Percentiles rank a stretch among this genome's conserved stretches.
Evolutionary conservation across 2,329 filamentous ascomycete genomes (phyloP).

Genomic region (Fusarium solani-melongenae): DNA sequence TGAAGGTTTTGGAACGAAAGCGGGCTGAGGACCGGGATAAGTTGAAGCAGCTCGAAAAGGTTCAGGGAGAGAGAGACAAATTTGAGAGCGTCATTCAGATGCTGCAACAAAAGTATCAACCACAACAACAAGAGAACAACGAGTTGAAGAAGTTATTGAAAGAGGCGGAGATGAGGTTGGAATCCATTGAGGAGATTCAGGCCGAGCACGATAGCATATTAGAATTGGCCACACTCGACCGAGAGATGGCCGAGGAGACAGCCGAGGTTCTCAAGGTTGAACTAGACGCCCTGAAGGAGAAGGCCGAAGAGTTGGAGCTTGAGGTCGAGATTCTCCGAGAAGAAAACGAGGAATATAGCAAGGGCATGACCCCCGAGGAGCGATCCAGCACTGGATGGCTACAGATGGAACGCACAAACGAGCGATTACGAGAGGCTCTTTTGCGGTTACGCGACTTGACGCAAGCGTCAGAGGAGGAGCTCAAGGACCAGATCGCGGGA

Average conservation of each 20-base stretch:
- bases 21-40: conserved; percentile 86
- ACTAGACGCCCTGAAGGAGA: conserved; percentile 79
- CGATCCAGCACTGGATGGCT: conserved; percentile 88
- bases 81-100: conserved; percentile 90
- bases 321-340: conserved; percentile 89
- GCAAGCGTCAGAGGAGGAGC: conserved; percentile 83
- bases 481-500: conserved; percentile 78
- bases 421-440: conserved; percentile 86
- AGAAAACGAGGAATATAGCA: conserved; percentile 85
- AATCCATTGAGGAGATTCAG: conserved; percentile 76
- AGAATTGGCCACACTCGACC: conserved; percentile 88
- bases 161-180: conserved; percentile 76
- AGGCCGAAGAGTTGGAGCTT: conserved; percentile 84
- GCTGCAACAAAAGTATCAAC: conserved; percentile 87
- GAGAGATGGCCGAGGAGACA: conserved; percentile 96
- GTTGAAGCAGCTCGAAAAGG: conserved; percentile 79
- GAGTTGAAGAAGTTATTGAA: conserved; percentile 83
- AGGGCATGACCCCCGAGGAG: conserved; percentile 90
- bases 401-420: conserved; percentile 91
- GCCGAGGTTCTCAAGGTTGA: conserved; percentile 86
- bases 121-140: conserved; percentile 81
- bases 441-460: conserved; percentile 87
- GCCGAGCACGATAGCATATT: conserved; percentile 87
- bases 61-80: conserved; percentile 80
- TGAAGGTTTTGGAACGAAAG: conserved; percentile 89